Base-by-base conservation (phyloP, 139 green algal genomes). In the Chara braunii region DNA sequence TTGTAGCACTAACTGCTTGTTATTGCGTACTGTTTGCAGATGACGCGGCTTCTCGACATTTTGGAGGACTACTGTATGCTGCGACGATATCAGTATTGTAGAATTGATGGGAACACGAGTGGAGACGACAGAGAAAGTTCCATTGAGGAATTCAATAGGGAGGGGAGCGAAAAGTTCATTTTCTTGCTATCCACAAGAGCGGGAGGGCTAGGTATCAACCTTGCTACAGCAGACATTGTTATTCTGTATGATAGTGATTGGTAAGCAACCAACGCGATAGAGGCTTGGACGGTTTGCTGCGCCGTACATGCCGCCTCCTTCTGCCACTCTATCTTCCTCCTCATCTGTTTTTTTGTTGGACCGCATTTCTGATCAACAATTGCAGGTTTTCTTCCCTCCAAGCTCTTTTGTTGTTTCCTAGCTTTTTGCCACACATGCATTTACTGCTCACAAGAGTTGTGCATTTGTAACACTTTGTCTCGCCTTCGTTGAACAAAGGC, bases 41-140 rank as follows among this genome's bases (percentile, higher is more conserved):
- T 96, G 90, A 96, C 90, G 2, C 86, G 90, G 33, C 80, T 96
- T 80, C 85, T 96, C 61, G 90, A 96, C 83, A 95, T 96, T 52
- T 79, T 96, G 71, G 90, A 96, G 76, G 90, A 96, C 77, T 96
- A 96, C 81, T 88, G 80, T 68, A 61, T 94, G 22, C 95, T 86
- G 71, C 79, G 77, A 23, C 57, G 67, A 11, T 86, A 90, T 62
- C 30, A 81, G 48, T 97, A 97, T 82, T 96, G 89, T 81, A 81
- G 91, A 60, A 97, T 96, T 57, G 91, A 96, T 72, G 91, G 93
- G 51, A 98, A 97, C 85, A 98, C 93, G 2, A 75, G 53, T 8
- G 89, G 89, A 8, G 93, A 98, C 26, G 90, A 95, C 76, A 81
- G 93, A 8, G 75, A 77, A 36, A 81, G 80, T 68, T n/a, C 28